A percentile compares a stretch with the other conserved stretches of the same genome.
These are phyloP conservation scores for Beauveria medogensis DNA, from an alignment of 2,329 filamentous ascomycete genomes.

Conservation along the genomic window DNA sequence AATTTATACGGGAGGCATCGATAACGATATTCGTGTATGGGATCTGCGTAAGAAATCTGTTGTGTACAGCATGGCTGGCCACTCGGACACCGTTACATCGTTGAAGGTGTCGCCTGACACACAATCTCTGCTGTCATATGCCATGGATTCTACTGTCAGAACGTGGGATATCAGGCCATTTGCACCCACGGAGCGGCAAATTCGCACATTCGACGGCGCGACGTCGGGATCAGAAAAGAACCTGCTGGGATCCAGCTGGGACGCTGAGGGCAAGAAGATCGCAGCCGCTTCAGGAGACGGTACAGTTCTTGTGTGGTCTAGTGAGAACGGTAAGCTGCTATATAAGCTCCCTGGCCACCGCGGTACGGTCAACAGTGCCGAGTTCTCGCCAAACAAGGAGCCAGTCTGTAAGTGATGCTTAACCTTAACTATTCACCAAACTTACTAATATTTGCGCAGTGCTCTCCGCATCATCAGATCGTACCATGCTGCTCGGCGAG, in stretches of 20 bases:
- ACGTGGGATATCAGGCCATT: constrained; percentile 97
- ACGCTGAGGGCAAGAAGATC: constrained; percentile 74
- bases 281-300: constrained; percentile 85
- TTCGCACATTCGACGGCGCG: constrained; percentile 89
- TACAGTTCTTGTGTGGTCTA: constrained; percentile 86
- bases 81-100: constrained; percentile 87
- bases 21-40: constrained; percentile 97
- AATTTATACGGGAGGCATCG: constrained; percentile 88
- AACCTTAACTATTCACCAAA: neutral
- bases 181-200: constrained; percentile 75
- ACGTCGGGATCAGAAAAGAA: constrained; percentile 85
- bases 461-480: constrained; percentile 83
- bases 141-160: constrained; percentile 86
- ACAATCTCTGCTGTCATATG: constrained; percentile 81
- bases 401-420: constrained; percentile 65
- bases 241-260: constrained; percentile 83
- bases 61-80: constrained; percentile 79
- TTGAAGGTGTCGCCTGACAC: constrained; percentile 88
- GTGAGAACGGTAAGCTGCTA: constrained; percentile 76
- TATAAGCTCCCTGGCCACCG: constrained; percentile 96
- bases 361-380: constrained; percentile 88
- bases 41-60: constrained; percentile 87
- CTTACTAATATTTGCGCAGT: constrained; percentile 48
- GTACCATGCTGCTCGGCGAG: constrained; percentile 76
- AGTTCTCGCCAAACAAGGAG: constrained; percentile 78